A percentile compares a stretch with the other conserved stretches of the same genome.
Evolutionary conservation across 495 filamentous ascomycete species (phyloP).

Genomic region (Aspergillus ellipticus): DNA sequence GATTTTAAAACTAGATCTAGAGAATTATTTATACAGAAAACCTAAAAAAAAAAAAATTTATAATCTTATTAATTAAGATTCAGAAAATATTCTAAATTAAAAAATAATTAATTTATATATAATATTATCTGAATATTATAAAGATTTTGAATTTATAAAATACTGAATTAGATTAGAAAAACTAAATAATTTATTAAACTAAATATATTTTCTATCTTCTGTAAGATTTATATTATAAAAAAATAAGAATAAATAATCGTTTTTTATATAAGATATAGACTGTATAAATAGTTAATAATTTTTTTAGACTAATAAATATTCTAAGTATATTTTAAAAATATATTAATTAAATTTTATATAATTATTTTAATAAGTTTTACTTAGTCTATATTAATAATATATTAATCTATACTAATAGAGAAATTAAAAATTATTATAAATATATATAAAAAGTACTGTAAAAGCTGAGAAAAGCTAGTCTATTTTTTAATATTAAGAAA

Average conservation of each 20-base stretch:
- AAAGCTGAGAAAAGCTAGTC: not conserved
- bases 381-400: constrained; percentile 9
- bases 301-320: constrained; percentile 5
- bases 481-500: constrained; percentile 5
- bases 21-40: not conserved
- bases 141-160: constrained; percentile 4
- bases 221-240: constrained; percentile 1
- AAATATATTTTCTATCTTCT: constrained; percentile 3
- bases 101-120: not conserved
- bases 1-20: not conserved
- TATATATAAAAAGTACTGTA: constrained; percentile 7
- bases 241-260: not conserved
- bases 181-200: too few species aligned
- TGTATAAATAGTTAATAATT: constrained; percentile 6
- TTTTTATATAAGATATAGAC: constrained; percentile 7
- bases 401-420: constrained; percentile 3
- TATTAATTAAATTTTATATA: constrained; percentile 4
- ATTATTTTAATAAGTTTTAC: constrained; percentile 6
- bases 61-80: too few species aligned
- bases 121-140: constrained; percentile 3
- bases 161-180: too few species aligned
- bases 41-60: not conserved
- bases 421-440: not conserved
- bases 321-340: constrained; percentile 4
- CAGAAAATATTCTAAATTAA: too few species aligned